Base-by-base conservation (phyloP, 495 filamentous ascomycete genomes). In the Hypoxylon fragiforme region DNA sequence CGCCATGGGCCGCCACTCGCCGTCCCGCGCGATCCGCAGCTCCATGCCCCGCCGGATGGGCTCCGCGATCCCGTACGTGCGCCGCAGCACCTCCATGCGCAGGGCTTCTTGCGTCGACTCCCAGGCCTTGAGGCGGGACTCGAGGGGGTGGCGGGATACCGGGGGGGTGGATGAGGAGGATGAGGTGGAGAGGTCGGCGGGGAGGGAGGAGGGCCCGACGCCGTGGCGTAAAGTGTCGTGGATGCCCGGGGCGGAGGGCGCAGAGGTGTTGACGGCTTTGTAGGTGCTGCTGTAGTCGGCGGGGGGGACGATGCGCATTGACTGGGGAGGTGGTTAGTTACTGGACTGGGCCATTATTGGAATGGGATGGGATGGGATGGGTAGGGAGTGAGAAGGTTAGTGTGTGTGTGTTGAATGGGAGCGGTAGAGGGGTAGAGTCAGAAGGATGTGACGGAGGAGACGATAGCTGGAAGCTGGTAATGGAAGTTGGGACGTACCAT, bases 21-120 rank as follows among this genome's bases (percentile, higher is more conserved):
- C 78, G 40, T 75, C 76, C 31, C 75, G 68, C 1, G 83, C 80
- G 65, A 95, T 91, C 80, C 88, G 88, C 64, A 95, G 74, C 78
- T 98, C 92, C 92, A 98, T 98, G 28, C 86, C 88, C n/a, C 92
- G 83, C 12, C 89, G 82, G 56, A 97, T 82, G 7, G 92, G 92
- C 81, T 96, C 92, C n/a, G 86, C 89, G 50, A 96, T 90, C 36
- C 92, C 92, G 70, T 87, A 97, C 24, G 86, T 82, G 47, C 90
- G 88, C 37, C 91, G 82, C 67, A 96, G 81, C 24, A 79, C 72
- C 73, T 91, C 84, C 90, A 95, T 95, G 77, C 92, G 91, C 69
- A 96, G 67, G 3, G 72, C 66, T 63, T 96, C 87, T 70, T 96
- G 92, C 46, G 92, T 95, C 28, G 84, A 76, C 62, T 82, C 77